Conservation (phyloP, 2,329 filamentous ascomycete species). For the Apiospora kogelbergensis region DNA sequence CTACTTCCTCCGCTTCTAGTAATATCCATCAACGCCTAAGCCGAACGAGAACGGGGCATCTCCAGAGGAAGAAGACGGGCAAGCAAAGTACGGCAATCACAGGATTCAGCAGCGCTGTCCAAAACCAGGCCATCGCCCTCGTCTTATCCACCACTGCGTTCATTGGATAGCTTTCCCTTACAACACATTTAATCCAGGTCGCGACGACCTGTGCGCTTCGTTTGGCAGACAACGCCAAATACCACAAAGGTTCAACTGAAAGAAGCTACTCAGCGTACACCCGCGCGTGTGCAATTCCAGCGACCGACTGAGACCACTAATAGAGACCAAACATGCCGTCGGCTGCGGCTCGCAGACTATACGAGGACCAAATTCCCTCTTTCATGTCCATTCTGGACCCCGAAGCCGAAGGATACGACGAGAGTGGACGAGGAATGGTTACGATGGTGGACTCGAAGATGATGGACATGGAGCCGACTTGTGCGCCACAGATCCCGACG, state of each 20-base stretch:
- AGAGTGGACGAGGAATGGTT: constrained; percentile 45
- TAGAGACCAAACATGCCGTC: constrained; percentile 55
- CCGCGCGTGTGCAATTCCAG: neutral
- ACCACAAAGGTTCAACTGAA: constrained; percentile 1
- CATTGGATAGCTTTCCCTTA: constrained; percentile 9
- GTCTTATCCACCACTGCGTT: constrained; percentile 11
- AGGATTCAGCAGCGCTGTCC: constrained; percentile 58
- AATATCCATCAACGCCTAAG: neutral
- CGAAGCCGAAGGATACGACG: constrained; percentile 55
- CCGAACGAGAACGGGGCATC: constrained; percentile 18
- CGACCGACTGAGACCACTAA: neutral
- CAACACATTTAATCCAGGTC: constrained; percentile 10
- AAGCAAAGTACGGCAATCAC: constrained; percentile 20
- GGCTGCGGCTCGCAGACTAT: constrained; percentile 59
- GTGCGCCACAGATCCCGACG: constrained; percentile 30
- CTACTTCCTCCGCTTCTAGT: neutral
- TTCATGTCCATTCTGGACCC: constrained; percentile 76
- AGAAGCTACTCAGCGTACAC: constrained; percentile 8
- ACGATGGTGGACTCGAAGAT: constrained; percentile 55
- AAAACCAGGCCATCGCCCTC: constrained; percentile 13
- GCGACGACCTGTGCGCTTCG: neutral
- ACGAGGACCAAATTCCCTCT: constrained; percentile 71
- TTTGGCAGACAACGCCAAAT: constrained; percentile 6
- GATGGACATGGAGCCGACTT: constrained; percentile 45
- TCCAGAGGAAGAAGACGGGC: constrained; percentile 21